Conservation (phyloP, 306 rosid genomes). For the Castanospermum australe region DNA sequence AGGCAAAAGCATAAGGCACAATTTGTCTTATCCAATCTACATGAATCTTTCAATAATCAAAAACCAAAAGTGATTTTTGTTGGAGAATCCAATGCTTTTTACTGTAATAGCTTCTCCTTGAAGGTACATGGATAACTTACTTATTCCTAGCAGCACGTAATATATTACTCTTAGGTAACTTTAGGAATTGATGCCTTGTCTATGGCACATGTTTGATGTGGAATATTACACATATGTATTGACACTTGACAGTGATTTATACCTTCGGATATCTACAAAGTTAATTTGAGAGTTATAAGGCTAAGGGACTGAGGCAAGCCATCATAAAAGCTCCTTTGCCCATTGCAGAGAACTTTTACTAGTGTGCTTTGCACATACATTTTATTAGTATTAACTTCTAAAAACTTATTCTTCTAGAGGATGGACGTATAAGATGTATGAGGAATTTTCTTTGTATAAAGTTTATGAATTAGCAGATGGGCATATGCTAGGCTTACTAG, state of each 20-base stretch:
- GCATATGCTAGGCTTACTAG: neutral
- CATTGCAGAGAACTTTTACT: neutral
- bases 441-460: neutral
- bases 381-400: neutral
- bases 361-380: neutral
- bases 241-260: slow-evolving; percentile 19
- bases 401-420: neutral
- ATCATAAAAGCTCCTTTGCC: neutral
- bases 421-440: neutral
- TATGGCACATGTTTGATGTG: slow-evolving; percentile 15
- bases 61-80: slow-evolving; percentile 13
- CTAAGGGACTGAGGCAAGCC: neutral
- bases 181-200: slow-evolving; percentile 22
- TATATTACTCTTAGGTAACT: neutral
- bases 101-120: slow-evolving; percentile 41
- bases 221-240: slow-evolving; percentile 13
- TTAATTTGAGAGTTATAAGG: neutral
- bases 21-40: slow-evolving; percentile 40
- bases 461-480: neutral
- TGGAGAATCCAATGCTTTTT: slow-evolving; percentile 55
- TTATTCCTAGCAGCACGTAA: neutral
- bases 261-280: neutral
- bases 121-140: slow-evolving; percentile 22
- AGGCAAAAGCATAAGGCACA: slow-evolving; percentile 34
- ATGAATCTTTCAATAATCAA: slow-evolving; percentile 21